A percentile compares a stretch with the other conserved stretches of the same genome.
These are phyloP conservation scores for Phytophthora pinifolia DNA, from an alignment of 352 stramenopile species.

Conservation along the genomic window DNA sequence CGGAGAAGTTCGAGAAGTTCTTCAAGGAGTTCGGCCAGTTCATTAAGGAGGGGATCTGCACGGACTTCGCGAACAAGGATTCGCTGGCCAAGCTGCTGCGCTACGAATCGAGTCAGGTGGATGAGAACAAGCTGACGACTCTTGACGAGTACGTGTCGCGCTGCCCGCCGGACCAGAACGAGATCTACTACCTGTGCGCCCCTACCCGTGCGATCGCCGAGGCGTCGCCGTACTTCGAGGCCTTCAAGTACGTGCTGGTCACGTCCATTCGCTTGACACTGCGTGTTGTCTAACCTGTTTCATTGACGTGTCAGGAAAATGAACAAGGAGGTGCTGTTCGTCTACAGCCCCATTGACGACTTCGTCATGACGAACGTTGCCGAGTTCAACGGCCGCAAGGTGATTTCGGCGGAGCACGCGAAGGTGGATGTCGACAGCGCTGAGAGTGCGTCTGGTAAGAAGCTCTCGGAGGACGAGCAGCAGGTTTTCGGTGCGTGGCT, in stretches of 20 bases:
- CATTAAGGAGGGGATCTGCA: conserved; percentile 98
- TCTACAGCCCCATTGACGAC: conserved; percentile 99
- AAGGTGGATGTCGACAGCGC: conserved; percentile 92
- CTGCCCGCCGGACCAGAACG: conserved; percentile 94
- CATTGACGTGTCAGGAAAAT: conserved; percentile 50
- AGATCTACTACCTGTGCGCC: conserved; percentile 99
- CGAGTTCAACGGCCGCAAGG: conserved; percentile 95
- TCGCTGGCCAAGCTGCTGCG: conserved; percentile 97
- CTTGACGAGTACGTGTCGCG: conserved; percentile 99
- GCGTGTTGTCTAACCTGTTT: background rate
- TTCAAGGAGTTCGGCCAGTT: conserved; percentile 98
- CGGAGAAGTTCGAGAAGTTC: conserved; percentile 97
- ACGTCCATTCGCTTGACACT: background rate
- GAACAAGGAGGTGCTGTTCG: conserved; percentile 97
- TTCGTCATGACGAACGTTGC: conserved; percentile 99
- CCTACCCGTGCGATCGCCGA: conserved; percentile 95
- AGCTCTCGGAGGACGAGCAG: conserved; percentile 88
- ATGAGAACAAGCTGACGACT: conserved; percentile 91
- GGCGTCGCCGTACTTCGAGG: conserved; percentile 98
- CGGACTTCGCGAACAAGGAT: conserved; percentile 90
- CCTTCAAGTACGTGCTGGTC: conserved; percentile 91
- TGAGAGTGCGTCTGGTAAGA: conserved; percentile 41
- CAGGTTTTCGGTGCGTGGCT: conserved; percentile 93
- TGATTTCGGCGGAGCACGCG: conserved; percentile 96
- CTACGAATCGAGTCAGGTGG: conserved; percentile 97